Base-by-base conservation (phyloP, 2,329 filamentous ascomycete genomes). In the Colletotrichum acutatum region DNA sequence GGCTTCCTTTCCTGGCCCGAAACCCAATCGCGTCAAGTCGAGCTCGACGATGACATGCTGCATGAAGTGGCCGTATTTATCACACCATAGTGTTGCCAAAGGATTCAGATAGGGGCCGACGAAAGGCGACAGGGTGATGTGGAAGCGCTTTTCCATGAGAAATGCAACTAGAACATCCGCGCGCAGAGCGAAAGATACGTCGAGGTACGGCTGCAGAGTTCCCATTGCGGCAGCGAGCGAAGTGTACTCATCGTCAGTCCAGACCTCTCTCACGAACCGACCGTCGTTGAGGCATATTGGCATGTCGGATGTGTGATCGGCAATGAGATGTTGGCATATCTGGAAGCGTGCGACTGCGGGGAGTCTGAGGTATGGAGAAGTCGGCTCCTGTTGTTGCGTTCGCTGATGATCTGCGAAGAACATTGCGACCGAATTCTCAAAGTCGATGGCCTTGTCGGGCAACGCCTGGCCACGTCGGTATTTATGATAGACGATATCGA, bases 81-180 rank as follows among this genome's bases (percentile, higher is more conserved):
- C 78, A 30, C 84, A 74, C 80, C 81, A 85, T 4, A 74, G 67
- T 0, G 80, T 82, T 1, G 81, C 82, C 0, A 84, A 78, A 0
- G 83, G 83, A 42, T 80, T 82, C 1, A 82, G 74, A 6, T 68
- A 67, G 0, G 75, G 74, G 1, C 78, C 78, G 4, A 83, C 79
- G 57, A 80, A 84, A 0, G 84, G 83, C 0, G 83, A 83, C 22
- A 82, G 80, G 1, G 82, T 79, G 26, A 82, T 77, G 67, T 86
- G 84, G 28, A 86, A 83, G 11, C 75, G 77, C 22, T 80, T 76
- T 3, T 76, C 76, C 26, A 79, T 77, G 7, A 86, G 79, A 2
- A 86, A 75, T 0, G 81, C 67, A 2, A 82, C 73, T 34, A 86
- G 75, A 0, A 85, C 28, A 49, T 85, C 83, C 5, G 82, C 79